Conservation (phyloP, 169 alveolate species). For the Amoebophrya sp. region DNA sequence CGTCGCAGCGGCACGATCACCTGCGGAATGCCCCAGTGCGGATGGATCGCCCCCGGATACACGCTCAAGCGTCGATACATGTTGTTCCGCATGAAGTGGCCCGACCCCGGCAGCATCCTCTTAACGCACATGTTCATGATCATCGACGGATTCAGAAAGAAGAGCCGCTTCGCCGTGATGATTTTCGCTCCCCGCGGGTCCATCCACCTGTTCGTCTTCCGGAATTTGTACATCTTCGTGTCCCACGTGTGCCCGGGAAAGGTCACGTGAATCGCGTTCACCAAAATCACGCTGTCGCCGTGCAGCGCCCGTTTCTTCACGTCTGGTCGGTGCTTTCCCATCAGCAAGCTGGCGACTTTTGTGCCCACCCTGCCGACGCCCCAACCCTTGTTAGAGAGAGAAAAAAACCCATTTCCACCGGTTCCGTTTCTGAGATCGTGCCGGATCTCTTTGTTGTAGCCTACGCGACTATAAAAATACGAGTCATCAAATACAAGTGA, state of each 20-base stretch:
- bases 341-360: conserved; percentile 20
- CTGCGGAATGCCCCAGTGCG: conserved; percentile 74
- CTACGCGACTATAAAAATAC: too few relatives aligned
- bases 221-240: conserved; percentile 61
- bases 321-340: conserved; percentile 37
- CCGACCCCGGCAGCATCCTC: conserved; percentile 68
- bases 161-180: conserved; percentile 65
- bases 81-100: conserved; percentile 43
- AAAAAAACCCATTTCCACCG: too few relatives aligned
- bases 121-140: conserved; percentile 67
- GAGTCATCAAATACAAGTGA: too few relatives aligned
- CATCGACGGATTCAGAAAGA: conserved; percentile 70
- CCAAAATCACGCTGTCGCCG: conserved; percentile 67
- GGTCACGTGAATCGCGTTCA: conserved; percentile 59
- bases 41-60: conserved; percentile 71
- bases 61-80: conserved; percentile 46
- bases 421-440: too few relatives aligned
- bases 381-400: too few relatives aligned
- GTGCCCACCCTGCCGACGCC: neutral
- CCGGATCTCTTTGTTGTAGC: too few relatives aligned
- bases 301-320: conserved; percentile 13
- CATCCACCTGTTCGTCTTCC: conserved; percentile 44
- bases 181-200: conserved; percentile 65
- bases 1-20: conserved; percentile 40
- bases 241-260: conserved; percentile 79